phyloP scores from a whole-genome alignment of 2,329 filamentous ascomycete species.

The Nemania serpens region DNA sequence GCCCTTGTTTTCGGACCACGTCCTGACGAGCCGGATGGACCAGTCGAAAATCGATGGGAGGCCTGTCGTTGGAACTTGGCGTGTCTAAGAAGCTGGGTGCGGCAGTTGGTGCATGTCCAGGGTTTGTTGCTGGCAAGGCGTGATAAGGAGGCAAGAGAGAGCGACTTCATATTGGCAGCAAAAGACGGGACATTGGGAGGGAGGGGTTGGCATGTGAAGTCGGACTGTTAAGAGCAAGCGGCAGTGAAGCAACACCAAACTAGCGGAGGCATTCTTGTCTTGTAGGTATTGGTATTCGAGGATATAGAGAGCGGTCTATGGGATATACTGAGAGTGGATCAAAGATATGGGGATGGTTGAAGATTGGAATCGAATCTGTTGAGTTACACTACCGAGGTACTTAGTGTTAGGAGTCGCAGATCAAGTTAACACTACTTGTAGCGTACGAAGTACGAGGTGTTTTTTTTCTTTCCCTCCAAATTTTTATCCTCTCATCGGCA shows the following conservation, averaged over 20 bases:
- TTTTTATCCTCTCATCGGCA: slow-evolving; percentile 24
- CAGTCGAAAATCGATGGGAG: slow-evolving; percentile 34
- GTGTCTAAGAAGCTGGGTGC: slow-evolving; percentile 45
- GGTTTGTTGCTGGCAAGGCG: slow-evolving; percentile 46
- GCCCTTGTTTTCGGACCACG: slow-evolving; percentile 30
- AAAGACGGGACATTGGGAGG: slow-evolving; percentile 27
- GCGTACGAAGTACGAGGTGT: neutral
- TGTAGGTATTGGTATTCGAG: neutral
- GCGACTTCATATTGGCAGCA: slow-evolving; percentile 47
- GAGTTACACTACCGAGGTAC: slow-evolving; percentile 18
- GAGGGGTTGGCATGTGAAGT: slow-evolving; percentile 11
- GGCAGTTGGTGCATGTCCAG: slow-evolving; percentile 55
- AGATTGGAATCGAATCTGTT: slow-evolving; percentile 31
- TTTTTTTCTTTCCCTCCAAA: slow-evolving; percentile 5
- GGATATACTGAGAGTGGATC: slow-evolving; percentile 12
- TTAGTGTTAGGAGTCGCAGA: too few species aligned
- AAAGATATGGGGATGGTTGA: slow-evolving; percentile 10
- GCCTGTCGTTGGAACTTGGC: slow-evolving; percentile 37
- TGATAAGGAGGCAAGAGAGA: slow-evolving; percentile 44
- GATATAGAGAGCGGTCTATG: neutral
- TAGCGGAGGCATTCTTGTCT: slow-evolving; percentile 20
- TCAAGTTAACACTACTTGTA: too few species aligned
- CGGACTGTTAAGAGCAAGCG: neutral
- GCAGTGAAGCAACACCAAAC: slow-evolving; percentile 24
- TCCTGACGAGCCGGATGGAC: slow-evolving; percentile 32